Conservation (phyloP, 2,329 filamentous ascomycete genomes). For the Xylariaceae sp. region DNA sequence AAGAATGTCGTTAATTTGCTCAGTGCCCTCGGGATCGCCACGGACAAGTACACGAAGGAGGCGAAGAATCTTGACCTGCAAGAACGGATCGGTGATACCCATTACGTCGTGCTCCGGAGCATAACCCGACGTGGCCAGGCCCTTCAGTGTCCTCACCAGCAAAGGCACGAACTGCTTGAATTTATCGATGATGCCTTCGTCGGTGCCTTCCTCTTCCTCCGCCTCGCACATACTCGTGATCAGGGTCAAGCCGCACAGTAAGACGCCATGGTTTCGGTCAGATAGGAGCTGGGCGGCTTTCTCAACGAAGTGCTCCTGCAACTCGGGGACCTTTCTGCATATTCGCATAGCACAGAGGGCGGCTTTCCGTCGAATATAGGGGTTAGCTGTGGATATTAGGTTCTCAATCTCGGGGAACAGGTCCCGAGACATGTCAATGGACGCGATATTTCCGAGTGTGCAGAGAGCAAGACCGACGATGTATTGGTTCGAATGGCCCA, state of each 20-base stretch:
- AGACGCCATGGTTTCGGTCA: conserved; percentile 91
- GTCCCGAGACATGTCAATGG: conserved; percentile 96
- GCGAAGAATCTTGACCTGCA: conserved; percentile 93
- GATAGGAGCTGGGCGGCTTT: conserved; percentile 84
- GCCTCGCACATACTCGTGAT: conserved; percentile 91
- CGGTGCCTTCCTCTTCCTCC: conserved; percentile 86
- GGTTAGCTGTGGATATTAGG: conserved; percentile 86
- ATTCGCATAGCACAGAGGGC: conserved; percentile 99
- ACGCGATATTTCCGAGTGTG: conserved; percentile 95
- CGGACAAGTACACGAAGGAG: conserved; percentile 80
- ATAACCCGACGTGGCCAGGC: conserved; percentile 89
- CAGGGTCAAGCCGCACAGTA: conserved; percentile 86
- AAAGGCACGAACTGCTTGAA: conserved; percentile 82
- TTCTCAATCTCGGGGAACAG: conserved; percentile 93
- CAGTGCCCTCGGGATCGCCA: conserved; percentile 81
- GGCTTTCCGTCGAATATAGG: conserved; percentile 96
- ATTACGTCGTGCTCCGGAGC: conserved; percentile 97
- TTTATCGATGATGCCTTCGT: conserved; percentile 82
- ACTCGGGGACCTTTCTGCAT: conserved; percentile 93
- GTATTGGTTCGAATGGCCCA: conserved; percentile 97
- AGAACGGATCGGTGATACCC: conserved; percentile 93
- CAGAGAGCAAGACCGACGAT: conserved; percentile 94
- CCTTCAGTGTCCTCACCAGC: conserved; percentile 85
- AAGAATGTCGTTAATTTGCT: conserved; percentile 97
- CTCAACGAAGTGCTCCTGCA: conserved; percentile 95